phyloP scores from a whole-genome alignment of 1,139 yeast species.

The Protomyces gravidus region DNA sequence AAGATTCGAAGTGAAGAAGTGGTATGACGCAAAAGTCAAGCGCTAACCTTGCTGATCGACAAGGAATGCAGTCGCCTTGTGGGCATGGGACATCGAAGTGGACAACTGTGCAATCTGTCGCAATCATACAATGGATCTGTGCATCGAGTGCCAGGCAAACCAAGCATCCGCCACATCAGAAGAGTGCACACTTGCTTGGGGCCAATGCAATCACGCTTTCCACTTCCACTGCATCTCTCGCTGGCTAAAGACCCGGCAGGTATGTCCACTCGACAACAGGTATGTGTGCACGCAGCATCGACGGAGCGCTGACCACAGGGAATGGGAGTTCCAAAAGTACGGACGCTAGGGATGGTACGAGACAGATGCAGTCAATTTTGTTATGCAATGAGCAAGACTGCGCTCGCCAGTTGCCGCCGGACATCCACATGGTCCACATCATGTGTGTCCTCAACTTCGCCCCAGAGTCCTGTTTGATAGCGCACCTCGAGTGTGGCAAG shows the following conservation, averaged over 20 bases:
- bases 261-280: slow-evolving; percentile 89
- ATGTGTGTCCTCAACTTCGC: slow-evolving; percentile 97
- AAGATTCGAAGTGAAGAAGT: slow-evolving; percentile 64
- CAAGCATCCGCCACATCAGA: slow-evolving; percentile 62
- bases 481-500: slow-evolving; percentile 77
- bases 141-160: slow-evolving; percentile 91
- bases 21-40: not conserved
- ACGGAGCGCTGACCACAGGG: slow-evolving; percentile 42
- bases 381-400: slow-evolving; percentile 19
- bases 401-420: slow-evolving; percentile 73
- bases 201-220: slow-evolving; percentile 89
- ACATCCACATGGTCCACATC: slow-evolving; percentile 91
- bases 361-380: not conserved
- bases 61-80: slow-evolving; percentile 98
- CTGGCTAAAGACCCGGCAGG: slow-evolving; percentile 96
- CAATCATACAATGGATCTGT: slow-evolving; percentile 96
- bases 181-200: slow-evolving; percentile 97
- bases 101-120: slow-evolving; percentile 98
- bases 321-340: slow-evolving; percentile 74
- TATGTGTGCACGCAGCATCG: not conserved
- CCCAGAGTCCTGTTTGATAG: slow-evolving; percentile 87
- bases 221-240: slow-evolving; percentile 93
- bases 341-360: slow-evolving; percentile 44
- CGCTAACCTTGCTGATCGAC: not conserved
- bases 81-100: slow-evolving; percentile 98